Base-by-base conservation (phyloP, 805 yeast genomes). In the Priceomyces melissophilus region DNA sequence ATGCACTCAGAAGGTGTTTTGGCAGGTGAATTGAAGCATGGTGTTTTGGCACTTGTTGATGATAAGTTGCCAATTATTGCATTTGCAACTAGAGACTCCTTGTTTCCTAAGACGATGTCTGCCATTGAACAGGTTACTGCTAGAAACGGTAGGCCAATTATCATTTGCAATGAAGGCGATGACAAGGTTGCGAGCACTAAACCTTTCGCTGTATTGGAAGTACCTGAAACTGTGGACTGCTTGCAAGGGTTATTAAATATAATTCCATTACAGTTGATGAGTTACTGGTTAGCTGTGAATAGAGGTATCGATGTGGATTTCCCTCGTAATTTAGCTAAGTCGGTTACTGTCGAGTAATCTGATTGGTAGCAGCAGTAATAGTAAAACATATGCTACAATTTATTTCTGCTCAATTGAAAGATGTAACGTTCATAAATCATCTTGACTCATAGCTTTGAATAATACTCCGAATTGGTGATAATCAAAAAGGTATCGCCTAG, bases 1-100 rank as follows among this genome's bases (percentile, higher is more conserved):
- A 93, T 93, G 88, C 99, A 93, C 65, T 88, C 97, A 14, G 99
- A 93, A 72, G 99, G 99, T 73, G 96, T 93, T 40, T 81, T 93
- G 50, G 99, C 99, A 15, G 99, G 99, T 65, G 99, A 93, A 70
- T 81, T 93, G 69, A 93, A 93, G 67, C 99, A 93, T 62, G 99
- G 99, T 69, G 96, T 88, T 26, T 78, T 93, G 57, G 99, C 99
- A 6, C 76, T 93, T 45, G 97, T 93, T 45, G 99, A 93, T 67
- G 95, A 86, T 54, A 75, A 84, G 47, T 73, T 93, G 60, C 99
- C 99, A 45, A 87, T 93, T 52, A 84, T 93, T 65, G 96, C 95
- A 3, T 82, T 93, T 62, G 98, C 97, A 39, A 91, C 99, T 4
- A 81, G 95, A 60, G 99, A 93, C 69, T 86, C 96, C 11, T 78